Evolutionary conservation across 805 yeast genomes (phyloP), one percentile per base, ranked within the genome.

Genomic region (Candida bentonensis): DNA sequence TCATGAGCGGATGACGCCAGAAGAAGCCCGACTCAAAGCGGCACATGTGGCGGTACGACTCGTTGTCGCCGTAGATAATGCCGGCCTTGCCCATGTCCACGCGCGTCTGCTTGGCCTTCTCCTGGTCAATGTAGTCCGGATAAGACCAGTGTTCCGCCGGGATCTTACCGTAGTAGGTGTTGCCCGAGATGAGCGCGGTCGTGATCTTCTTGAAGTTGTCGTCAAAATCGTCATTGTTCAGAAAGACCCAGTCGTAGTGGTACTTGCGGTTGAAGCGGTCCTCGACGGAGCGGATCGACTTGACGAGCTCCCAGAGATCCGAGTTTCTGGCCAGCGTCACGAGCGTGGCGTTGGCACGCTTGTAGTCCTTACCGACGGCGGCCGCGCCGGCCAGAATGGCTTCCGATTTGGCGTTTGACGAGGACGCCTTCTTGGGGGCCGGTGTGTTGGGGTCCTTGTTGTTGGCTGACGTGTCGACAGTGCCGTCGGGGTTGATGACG

Each of bases 21-120:
- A 82, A 79, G 52, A 79, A 80, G 50, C 88, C 88, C 7, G 79
- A 70, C 59, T 79, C 79, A 61, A 76, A 81, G 41, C 83, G 75
- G 58, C 88, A 81, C 92, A 82, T 82, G 56, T 77, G 79, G 49
- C 88, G 64, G 56, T 82, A 82, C 21, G 76, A 64, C 42, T 73
- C 72, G 21, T 73, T 67, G 17, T 62, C 73, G 13, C 78, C 85
- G 55, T 80, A 80, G 13, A 72, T 64, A 25, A 77, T 66, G 17
- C 61, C 57, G 23, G 65, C 53, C 7, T 63, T 58, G 11, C 45
- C 46, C 74, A 76, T 67, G 39, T 57, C 55, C 44, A 64, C 57
- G 47, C 80, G 63, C 11, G 67, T 61, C 44, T 58, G 51, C 4
- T 65, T 65, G 30, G 78, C 74, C 49, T 60, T 65, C 2, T 66